A percentile compares a stretch with the other conserved stretches of the same genome.
Evolutionary conservation across 306 rosid genomes (phyloP).

Genomic region (Geum urbanum): DNA sequence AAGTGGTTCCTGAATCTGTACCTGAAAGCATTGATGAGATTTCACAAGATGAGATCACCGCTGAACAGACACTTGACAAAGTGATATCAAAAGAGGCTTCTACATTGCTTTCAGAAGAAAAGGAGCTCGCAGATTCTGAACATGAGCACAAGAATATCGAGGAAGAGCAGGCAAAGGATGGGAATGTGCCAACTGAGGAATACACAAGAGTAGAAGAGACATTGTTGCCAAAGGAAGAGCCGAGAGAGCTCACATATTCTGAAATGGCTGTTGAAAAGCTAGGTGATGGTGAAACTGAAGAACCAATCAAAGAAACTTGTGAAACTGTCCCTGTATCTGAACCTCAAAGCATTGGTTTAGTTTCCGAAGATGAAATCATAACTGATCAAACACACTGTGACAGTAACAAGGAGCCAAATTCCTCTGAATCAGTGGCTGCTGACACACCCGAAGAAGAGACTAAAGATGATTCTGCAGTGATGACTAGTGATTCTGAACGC

Average conservation of each 20-base stretch:
- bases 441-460: neutral
- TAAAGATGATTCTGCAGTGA: neutral
- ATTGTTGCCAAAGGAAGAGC: conserved; percentile 15
- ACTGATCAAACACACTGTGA: conserved; percentile 13
- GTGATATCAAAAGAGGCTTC: conserved; percentile 5
- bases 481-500: neutral
- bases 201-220: conserved; percentile 11
- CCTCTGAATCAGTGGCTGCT: neutral
- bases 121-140: conserved; percentile 2
- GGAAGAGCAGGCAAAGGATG: neutral
- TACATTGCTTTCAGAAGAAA: conserved; percentile 7
- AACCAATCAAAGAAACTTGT: conserved; percentile 19
- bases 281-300: conserved; percentile 17
- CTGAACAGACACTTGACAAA: conserved; percentile 4
- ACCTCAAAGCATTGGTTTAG: conserved; percentile 8
- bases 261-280: conserved; percentile 14
- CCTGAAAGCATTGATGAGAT: neutral
- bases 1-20: neutral
- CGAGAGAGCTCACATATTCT: conserved; percentile 2
- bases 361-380: neutral
- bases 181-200: too few relatives aligned
- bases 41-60: conserved; percentile 9
- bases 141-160: conserved; percentile 12
- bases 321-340: neutral
- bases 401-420: neutral